Base-by-base conservation (phyloP, 78 protist genomes). In the Diacronema lutheri region DNA sequence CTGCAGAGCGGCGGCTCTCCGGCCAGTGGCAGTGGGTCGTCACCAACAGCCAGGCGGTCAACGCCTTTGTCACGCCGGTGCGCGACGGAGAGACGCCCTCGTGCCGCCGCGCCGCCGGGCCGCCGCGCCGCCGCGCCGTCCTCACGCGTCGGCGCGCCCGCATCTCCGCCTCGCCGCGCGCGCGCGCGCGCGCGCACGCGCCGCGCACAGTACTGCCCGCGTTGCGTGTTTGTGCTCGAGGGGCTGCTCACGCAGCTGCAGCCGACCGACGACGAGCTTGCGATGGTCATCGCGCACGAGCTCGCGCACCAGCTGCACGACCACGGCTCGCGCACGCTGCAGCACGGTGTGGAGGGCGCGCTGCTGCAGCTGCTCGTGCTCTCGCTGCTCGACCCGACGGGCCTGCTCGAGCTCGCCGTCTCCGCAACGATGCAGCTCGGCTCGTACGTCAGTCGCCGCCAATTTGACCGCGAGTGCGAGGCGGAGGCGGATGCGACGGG, bases 151-250 rank as follows among this genome's bases (percentile, higher is more conserved):
- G n/a, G n/a, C n/a, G n/a, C n/a, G n/a, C n/a, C n/a, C n/a, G n/a
- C n/a, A n/a, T n/a, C n/a, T n/a, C n/a, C n/a, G n/a, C n/a, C n/a
- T n/a, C n/a, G n/a, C n/a, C n/a, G n/a, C n/a, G n/a, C n/a, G n/a
- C n/a, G n/a, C n/a, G n/a, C n/a, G n/a, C n/a, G n/a, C n/a, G n/a
- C n/a, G n/a, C n/a, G n/a, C n/a, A n/a, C n/a, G n/a, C n/a, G n/a
- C n/a, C n/a, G n/a, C n/a, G n/a, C n/a, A n/a, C n/a, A n/a, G 65
- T 60, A 60, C 29, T 60, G 65, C 65, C 65, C 65, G 65, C 65
- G 65, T 4, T 16, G 14, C 65, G 65, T 60, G 10, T 60, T 60
- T 60, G 65, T 60, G 65, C 65, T 19, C 29, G 65, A 60, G 65
- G 65, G 65, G 29, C 65, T 60, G 20, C 20, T 60, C 29, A 4